Base-by-base conservation (phyloP, 2,329 filamentous ascomycete species). In the Alternaria sp. region DNA sequence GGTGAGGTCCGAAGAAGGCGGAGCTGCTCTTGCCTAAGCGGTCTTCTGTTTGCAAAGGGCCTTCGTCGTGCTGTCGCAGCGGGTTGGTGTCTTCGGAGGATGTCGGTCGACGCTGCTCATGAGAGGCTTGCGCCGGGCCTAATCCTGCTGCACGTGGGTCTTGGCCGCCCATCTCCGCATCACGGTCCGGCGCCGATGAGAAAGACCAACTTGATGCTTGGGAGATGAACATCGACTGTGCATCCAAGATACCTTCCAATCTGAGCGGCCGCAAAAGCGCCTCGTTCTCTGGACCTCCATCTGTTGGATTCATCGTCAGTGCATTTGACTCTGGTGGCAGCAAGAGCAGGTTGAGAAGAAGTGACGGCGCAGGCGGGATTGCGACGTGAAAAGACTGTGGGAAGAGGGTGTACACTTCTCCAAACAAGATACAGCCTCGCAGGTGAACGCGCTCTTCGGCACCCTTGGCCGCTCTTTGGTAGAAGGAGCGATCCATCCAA, bases 51-150 rank as follows among this genome's bases (percentile, higher is more conserved):
- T 20, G 55, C 30, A 39, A 24, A 58, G 43, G 18, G 48, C 20
- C 48, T 18, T 42, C 12, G 54, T 59, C 47, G 56, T 42, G 56
- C 59, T 38, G 59, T 62, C 56, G 51, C 59, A 55, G 48, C 51
- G 16, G 34, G 32, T 24, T 44, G 47, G 44, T 39, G 52, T 55
- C 39, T 26, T 60, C 43, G 52, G 59, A 42, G 48, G 7, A 49
- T 51, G 57, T 53, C 32, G 48, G 44, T 34, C 36, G 51, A 44
- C 32, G 38, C 47, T 57, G 57, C 18, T 51, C 59, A 39, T 58
- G 59, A 59, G 54, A 58, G 61, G 32, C 47, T 54, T 59, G 60
- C 62, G 63, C 60, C 57, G 51, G 51, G 51, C 48, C 61, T 47
- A 54, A 46, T 41, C 39, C 49, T 51, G 61, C 49, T 51, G 61